These are phyloP conservation scores for Vitis hybrid DNA, from an alignment of 177 flowering plant genomes.

Conservation along the genomic window DNA sequence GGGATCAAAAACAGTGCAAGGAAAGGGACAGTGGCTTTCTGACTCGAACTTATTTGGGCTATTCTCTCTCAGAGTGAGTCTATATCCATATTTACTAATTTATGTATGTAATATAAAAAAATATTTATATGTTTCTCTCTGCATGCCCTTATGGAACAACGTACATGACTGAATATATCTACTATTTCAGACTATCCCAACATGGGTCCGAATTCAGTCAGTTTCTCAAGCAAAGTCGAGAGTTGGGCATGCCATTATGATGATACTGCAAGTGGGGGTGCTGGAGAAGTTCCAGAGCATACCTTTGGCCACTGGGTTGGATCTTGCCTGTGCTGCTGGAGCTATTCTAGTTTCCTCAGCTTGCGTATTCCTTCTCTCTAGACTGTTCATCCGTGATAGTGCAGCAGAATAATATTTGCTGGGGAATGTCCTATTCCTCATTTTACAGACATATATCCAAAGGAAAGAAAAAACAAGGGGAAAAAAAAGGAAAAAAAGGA, in stretches of 20 bases:
- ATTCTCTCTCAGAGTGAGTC: constrained; percentile 51
- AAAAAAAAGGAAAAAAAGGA: no score
- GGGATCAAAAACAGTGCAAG: constrained; percentile 35
- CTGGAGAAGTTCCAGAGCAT: constrained; percentile 69
- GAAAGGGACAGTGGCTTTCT: constrained; percentile 24
- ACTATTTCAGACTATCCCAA: constrained; percentile 55
- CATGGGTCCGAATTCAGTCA: constrained; percentile 55
- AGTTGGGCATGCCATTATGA: constrained; percentile 74
- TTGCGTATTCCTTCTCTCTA: constrained; percentile 65
- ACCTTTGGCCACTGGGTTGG: constrained; percentile 54
- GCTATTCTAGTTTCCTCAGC: constrained; percentile 64
- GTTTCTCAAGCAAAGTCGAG: constrained; percentile 62
- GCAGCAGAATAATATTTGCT: not conserved
- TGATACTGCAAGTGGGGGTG: constrained; percentile 84
- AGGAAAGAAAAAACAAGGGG: no score
- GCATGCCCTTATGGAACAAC: no score
- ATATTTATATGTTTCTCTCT: no score
- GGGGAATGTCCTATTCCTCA: not conserved
- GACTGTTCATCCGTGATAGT: constrained; percentile 29
- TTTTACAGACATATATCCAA: no score
- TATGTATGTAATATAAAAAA: no score
- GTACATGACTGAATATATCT: not conserved
- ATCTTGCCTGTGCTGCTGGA: constrained; percentile 82
- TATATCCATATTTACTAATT: not conserved
- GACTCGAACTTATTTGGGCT: constrained; percentile 59